Conservation (phyloP, 2,329 filamentous ascomycete species). For the Tolypocladium endophyticum region DNA sequence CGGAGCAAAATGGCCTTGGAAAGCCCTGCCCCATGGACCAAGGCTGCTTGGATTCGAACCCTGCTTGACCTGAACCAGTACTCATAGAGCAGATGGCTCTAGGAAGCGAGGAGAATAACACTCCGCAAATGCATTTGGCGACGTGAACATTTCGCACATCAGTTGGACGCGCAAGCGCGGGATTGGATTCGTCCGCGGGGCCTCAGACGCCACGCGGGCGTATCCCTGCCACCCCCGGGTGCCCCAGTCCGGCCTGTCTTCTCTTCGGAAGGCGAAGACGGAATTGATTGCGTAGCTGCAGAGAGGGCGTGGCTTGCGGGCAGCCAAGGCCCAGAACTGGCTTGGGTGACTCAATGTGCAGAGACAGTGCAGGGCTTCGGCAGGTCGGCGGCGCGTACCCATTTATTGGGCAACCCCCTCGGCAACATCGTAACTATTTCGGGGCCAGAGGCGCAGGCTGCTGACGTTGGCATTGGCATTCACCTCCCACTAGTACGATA, state of each 20-base stretch:
- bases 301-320: background rate
- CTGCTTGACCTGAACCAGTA: background rate
- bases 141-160: no score
- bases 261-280: background rate
- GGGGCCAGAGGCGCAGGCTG: background rate
- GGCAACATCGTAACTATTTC: background rate
- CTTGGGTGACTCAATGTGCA: background rate
- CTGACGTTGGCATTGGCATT: background rate
- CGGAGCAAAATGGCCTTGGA: background rate
- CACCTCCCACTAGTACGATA: background rate
- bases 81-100: background rate
- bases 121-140: background rate
- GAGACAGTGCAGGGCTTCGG: background rate
- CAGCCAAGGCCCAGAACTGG: background rate
- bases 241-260: background rate
- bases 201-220: background rate
- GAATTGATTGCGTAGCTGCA: background rate
- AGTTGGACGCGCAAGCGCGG: background rate
- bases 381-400: no score
- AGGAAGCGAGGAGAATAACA: background rate
- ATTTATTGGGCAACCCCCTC: no score
- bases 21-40: background rate
- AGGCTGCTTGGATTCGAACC: background rate
- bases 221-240: background rate
- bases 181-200: background rate